phyloP scores from a whole-genome alignment of 2,329 filamentous ascomycete genomes.

The Epichloe hybrida region DNA sequence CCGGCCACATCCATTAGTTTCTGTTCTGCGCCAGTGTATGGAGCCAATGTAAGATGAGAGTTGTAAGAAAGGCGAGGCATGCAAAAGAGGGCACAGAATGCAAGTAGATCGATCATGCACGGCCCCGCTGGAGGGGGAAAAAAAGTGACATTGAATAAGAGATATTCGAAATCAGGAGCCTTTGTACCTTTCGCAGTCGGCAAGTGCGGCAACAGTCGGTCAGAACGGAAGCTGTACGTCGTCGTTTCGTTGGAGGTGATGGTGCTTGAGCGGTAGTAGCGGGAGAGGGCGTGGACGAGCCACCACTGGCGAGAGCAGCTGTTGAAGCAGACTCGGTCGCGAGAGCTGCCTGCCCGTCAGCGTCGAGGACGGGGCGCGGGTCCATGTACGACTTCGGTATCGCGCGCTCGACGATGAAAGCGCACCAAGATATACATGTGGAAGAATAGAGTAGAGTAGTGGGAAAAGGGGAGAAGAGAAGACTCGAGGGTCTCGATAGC shows the following conservation, averaged over 20 bases:
- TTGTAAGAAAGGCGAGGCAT: too few relatives aligned
- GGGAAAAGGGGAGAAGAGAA: background rate
- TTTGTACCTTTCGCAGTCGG: constrained; percentile 23
- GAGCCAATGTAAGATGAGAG: too few relatives aligned
- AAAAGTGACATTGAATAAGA: background rate
- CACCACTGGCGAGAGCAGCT: background rate
- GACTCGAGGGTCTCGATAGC: background rate
- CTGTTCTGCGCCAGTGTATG: background rate
- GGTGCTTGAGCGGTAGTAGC: constrained; percentile 8
- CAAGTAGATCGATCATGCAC: too few relatives aligned
- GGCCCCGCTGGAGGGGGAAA: background rate
- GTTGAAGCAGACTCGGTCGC: background rate
- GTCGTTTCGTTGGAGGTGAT: constrained; percentile 17
- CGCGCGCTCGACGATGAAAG: background rate
- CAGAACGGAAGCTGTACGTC: constrained; percentile 15
- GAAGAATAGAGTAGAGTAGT: background rate
- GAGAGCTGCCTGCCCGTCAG: constrained; percentile 2
- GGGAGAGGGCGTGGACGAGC: background rate
- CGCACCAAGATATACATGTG: constrained; percentile 7
- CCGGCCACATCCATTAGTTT: background rate
- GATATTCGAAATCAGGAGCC: background rate
- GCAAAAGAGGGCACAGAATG: too few relatives aligned
- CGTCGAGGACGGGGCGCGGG: constrained; percentile 4
- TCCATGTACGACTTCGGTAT: constrained; percentile 7
- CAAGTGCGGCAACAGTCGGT: constrained; percentile 25